Base-by-base conservation (phyloP, 768 basidiomycete species). In the Russula griseocarnosa region DNA sequence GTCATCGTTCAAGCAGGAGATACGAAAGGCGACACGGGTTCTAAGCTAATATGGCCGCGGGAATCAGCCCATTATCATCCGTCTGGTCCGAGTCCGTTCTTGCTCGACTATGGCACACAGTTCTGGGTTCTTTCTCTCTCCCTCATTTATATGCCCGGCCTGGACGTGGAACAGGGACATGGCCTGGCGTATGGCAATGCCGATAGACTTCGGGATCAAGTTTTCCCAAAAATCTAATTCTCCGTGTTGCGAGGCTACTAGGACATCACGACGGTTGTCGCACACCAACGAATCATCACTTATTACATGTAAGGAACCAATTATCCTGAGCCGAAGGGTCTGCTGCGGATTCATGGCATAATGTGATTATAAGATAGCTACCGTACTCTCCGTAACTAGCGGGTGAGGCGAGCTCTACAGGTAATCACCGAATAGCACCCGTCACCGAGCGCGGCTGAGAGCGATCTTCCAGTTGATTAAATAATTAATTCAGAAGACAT, bases 191-290 rank as follows among this genome's bases (percentile, higher is more conserved):
- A 40, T 44, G 42, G 42, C 20, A n/a, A 44, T 20, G 20, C 6
- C 20, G 42, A 44, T 44, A n/a, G 42, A 44, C 7, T 44, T 44
- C 20, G 8, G 18, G 42, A 20, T 44, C 20, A n/a, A 44, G 42
- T 16, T 44, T 44, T 2, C 5, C 24, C 14, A 20, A 16, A 50
- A 26, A 28, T 50, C 26, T 28, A 18, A 16, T 7, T 18, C 6
- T 50, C 14, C 49, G 49, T 13, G 49, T 50, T 28, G 49, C 26
- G 49, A 50, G 26, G 49, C 16, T 18, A 50, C n/a, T n/a, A n/a
- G n/a, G n/a, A n/a, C 49, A 26, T 26, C 49, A 28, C 49, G 26
- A 50, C 49, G 49, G 49, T 50, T 50, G 49, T 50, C n/a, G 49
- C 49, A 5, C 18, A 28, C 49, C 47, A 50, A 50, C 24, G 26